phyloP scores from a whole-genome alignment of 768 basidiomycete genomes.

The Sutorius australiensis region DNA sequence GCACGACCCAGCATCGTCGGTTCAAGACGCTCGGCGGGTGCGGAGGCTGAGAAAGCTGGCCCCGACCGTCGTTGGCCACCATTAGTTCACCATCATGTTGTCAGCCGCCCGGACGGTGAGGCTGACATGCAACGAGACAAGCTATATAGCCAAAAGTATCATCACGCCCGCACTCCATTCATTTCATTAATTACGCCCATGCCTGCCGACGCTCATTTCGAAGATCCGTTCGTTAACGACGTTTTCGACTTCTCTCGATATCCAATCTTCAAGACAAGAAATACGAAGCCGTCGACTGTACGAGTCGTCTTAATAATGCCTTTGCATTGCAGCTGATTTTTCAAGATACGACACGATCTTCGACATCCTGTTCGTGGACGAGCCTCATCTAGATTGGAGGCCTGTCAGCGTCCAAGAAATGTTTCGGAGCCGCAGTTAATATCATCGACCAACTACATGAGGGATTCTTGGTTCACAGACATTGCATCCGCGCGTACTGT shows the following conservation, averaged over 20 bases:
- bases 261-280: constrained; percentile 3
- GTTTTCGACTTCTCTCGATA: constrained; percentile 18
- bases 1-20: background rate
- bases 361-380: constrained; percentile 3
- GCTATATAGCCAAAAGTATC: background rate
- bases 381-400: background rate
- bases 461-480: constrained; percentile 17
- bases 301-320: background rate
- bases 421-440: constrained; percentile 23
- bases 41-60: background rate
- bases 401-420: constrained; percentile 9
- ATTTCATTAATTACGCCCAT: background rate
- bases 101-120: constrained; percentile 10
- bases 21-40: background rate
- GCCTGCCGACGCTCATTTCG: constrained; percentile 19
- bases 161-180: background rate
- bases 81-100: background rate
- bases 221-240: constrained; percentile 19
- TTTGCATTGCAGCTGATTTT: background rate
- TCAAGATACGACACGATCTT: background rate
- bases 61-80: no score
- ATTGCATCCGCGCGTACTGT: constrained; percentile 7
- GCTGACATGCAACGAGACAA: constrained; percentile 7
- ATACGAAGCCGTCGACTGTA: constrained; percentile 1
- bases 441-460: constrained; percentile 15